phyloP scores from a whole-genome alignment of 129 eudicot species.

The Dittrichia graveolens region DNA sequence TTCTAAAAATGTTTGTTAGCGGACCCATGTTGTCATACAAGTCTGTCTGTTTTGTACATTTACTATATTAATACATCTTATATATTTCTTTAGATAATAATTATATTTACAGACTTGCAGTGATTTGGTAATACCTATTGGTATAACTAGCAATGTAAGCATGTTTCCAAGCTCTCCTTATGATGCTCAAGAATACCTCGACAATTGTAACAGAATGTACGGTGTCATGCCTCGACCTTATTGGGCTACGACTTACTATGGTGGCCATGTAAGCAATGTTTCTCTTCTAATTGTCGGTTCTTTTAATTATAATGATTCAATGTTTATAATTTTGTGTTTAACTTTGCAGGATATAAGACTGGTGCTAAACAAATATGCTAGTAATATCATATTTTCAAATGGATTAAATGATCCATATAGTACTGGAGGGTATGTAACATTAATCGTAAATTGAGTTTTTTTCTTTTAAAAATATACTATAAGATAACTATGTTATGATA shows the following conservation, averaged over 20 bases:
- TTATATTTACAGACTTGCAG: conserved; percentile 50
- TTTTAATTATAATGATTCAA: neutral
- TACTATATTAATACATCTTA: too few species aligned
- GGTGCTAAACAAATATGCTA: conserved; percentile 58
- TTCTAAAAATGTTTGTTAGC: too few species aligned
- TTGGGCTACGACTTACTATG: conserved; percentile 82
- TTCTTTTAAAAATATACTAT: neutral
- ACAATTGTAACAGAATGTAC: conserved; percentile 35
- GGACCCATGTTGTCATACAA: too few species aligned
- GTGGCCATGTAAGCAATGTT: conserved; percentile 57
- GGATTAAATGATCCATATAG: conserved; percentile 87
- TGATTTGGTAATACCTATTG: conserved; percentile 78
- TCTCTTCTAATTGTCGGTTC: neutral
- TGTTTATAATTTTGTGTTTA: neutral
- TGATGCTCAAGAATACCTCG: neutral
- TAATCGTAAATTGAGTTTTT: neutral
- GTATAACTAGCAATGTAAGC: conserved; percentile 44
- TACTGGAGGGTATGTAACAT: conserved; percentile 59
- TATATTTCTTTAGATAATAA: neutral
- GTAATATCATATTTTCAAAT: conserved; percentile 86
- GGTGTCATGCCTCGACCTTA: conserved; percentile 74
- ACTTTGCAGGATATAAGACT: conserved; percentile 55
- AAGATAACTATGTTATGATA: neutral
- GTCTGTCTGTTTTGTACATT: too few species aligned
- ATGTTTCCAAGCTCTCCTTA: conserved; percentile 65